These are phyloP conservation scores for Scheffersomyces stipitis DNA, from an alignment of 805 yeast species.

Conservation along the genomic window DNA sequence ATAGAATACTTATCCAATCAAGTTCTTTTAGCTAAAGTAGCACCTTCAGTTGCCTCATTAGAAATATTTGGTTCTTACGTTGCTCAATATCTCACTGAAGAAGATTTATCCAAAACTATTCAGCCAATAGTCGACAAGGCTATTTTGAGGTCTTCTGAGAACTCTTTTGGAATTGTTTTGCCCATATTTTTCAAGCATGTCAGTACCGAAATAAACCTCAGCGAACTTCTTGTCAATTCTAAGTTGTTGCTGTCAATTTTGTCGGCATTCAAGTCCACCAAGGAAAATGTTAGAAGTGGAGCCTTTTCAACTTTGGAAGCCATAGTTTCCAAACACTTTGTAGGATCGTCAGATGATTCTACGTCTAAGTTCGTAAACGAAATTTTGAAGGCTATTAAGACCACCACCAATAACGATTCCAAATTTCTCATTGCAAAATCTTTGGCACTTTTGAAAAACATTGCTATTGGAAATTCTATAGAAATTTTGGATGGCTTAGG, in stretches of 20 bases:
- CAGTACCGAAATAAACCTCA: constrained; percentile 35
- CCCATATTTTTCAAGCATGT: constrained; percentile 44
- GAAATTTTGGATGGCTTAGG: constrained; percentile 45
- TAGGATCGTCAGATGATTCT: constrained; percentile 14
- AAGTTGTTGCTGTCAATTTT: constrained; percentile 26
- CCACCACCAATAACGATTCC: constrained; percentile 61
- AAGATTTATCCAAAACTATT: constrained; percentile 35
- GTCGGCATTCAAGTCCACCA: constrained; percentile 66
- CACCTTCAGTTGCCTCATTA: constrained; percentile 37
- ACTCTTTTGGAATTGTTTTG: constrained; percentile 55
- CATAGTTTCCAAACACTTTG: constrained; percentile 18
- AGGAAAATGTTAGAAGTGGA: constrained; percentile 57
- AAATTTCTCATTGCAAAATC: constrained; percentile 53
- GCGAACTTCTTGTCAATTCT: constrained; percentile 37
- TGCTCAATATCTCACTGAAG: constrained; percentile 38
- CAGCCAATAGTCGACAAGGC: constrained; percentile 72
- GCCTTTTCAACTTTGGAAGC: constrained; percentile 38
- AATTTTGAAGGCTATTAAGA: constrained; percentile 55
- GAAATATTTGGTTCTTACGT: constrained; percentile 46
- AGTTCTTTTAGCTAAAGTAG: constrained; percentile 45
- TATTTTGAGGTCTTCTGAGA: constrained; percentile 75
- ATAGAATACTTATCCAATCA: constrained; percentile 31
- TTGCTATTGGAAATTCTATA: constrained; percentile 23
- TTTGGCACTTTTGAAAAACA: constrained; percentile 27
- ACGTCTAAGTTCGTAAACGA: constrained; percentile 48